phyloP scores from a whole-genome alignment of 192 early-diverging fungal species.

The Spizellomyces sp. region DNA sequence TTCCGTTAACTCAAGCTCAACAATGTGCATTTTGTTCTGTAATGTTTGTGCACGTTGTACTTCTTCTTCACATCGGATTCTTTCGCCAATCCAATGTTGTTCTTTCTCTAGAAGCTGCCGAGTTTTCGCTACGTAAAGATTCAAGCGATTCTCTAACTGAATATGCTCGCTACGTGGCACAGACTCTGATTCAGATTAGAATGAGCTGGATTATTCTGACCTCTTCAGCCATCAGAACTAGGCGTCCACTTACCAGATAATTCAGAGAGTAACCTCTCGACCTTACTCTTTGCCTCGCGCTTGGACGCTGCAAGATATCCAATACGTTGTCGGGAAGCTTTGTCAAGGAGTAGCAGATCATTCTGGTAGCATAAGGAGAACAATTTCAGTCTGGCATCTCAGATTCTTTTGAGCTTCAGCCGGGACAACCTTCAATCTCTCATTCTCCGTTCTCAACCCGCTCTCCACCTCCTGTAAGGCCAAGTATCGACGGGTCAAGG shows the following conservation, averaged over 20 bases:
- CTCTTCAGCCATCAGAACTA: too few species aligned
- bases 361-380: background rate
- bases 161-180: slow-evolving; percentile 37
- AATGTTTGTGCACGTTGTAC: slow-evolving; percentile 1
- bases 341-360: slow-evolving; percentile 44
- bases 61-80: slow-evolving; percentile 11
- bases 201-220: too few species aligned
- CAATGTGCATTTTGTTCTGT: slow-evolving; percentile 11
- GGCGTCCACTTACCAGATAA: background rate
- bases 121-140: slow-evolving; percentile 39
- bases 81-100: slow-evolving; percentile 38
- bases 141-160: slow-evolving; percentile 32
- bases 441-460: slow-evolving; percentile 40
- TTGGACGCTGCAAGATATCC: slow-evolving; percentile 29
- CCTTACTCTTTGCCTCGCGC: slow-evolving; percentile 8
- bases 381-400: background rate
- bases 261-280: slow-evolving; percentile 12
- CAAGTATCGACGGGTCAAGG: slow-evolving; percentile 35
- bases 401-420: too few species aligned
- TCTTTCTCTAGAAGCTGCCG: slow-evolving; percentile 44
- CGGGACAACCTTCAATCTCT: slow-evolving; percentile 28
- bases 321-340: slow-evolving; percentile 39
- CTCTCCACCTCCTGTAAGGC: slow-evolving; percentile 39
- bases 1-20: slow-evolving; percentile 23
- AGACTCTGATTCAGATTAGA: slow-evolving; percentile 19